These are phyloP conservation scores for Danielia oregonensis DNA, from an alignment of 805 yeast species.

Conservation along the genomic window DNA sequence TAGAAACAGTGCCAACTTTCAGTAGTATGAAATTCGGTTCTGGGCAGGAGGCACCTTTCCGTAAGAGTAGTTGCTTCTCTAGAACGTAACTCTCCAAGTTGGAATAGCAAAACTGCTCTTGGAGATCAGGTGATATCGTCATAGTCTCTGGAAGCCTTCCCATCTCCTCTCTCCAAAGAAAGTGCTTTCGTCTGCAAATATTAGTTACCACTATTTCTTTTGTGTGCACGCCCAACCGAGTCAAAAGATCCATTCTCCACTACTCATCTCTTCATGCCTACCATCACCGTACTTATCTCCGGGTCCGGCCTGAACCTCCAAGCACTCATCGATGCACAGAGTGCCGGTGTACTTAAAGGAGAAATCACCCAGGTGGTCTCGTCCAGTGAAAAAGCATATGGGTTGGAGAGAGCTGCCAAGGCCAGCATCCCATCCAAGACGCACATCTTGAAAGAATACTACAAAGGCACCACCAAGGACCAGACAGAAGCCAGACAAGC, in stretches of 20 bases:
- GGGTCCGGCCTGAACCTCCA: slow-evolving; percentile 96
- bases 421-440: slow-evolving; percentile 67
- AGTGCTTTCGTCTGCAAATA: no score
- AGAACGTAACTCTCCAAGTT: no score
- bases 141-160: no score
- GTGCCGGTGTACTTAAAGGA: slow-evolving; percentile 42
- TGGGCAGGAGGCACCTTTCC: no score
- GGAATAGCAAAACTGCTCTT: no score
- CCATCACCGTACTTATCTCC: slow-evolving; percentile 77
- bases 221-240: slow-evolving; percentile 3
- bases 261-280: slow-evolving; percentile 3
- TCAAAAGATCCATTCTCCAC: background rate
- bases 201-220: no score
- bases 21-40: no score
- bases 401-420: slow-evolving; percentile 71
- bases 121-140: no score
- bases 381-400: slow-evolving; percentile 82
- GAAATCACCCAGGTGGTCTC: slow-evolving; percentile 77
- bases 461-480: slow-evolving; percentile 69
- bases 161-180: no score
- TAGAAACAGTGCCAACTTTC: no score
- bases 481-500: slow-evolving; percentile 51
- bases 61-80: no score
- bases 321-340: slow-evolving; percentile 78
- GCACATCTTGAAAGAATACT: slow-evolving; percentile 71